Percentiles rank a stretch among this genome's conserved stretches.
phyloP scores from a whole-genome alignment of 441 rosid genomes.

The Croton setiger region DNA sequence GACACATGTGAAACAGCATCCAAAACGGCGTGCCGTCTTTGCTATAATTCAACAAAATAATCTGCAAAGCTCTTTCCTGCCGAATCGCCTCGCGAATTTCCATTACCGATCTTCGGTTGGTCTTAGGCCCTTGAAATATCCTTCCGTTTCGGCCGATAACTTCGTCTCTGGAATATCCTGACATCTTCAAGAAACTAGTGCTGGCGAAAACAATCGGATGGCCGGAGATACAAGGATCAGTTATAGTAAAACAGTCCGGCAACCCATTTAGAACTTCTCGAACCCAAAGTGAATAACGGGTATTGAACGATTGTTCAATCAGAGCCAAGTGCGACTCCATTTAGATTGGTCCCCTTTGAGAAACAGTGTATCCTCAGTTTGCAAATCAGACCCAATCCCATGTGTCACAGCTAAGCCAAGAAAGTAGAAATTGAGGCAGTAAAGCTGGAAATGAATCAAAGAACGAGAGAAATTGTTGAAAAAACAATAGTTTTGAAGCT shows the following conservation, averaged over 20 bases:
- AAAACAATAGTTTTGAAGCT: not conserved
- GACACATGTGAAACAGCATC: constrained; percentile 74
- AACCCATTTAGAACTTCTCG: constrained; percentile 67
- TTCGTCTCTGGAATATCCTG: constrained; percentile 58
- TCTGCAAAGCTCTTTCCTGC: constrained; percentile 54
- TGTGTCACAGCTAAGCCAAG: constrained; percentile 34
- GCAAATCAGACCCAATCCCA: constrained; percentile 64
- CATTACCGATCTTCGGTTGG: constrained; percentile 63
- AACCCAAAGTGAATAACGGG: constrained; percentile 52
- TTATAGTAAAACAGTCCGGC: constrained; percentile 72
- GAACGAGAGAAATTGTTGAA: not conserved
- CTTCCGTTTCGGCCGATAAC: constrained; percentile 82
- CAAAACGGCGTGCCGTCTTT: constrained; percentile 89
- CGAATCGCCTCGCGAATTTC: constrained; percentile 83
- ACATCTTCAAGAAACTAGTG: constrained; percentile 63
- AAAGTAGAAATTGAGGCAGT: not conserved
- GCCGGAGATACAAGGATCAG: constrained; percentile 71
- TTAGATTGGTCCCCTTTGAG: constrained; percentile 27
- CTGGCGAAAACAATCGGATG: constrained; percentile 92
- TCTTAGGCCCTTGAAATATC: constrained; percentile 70
- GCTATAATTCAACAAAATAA: constrained; percentile 65
- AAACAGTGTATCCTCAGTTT: constrained; percentile 19
- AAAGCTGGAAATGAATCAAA: not conserved
- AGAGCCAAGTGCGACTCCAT: constrained; percentile 47
- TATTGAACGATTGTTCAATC: constrained; percentile 42